A percentile compares a stretch with the other conserved stretches of the same genome.
Conservation (phyloP, 208 protist species). For the Naegleria lovaniensis region DNA sequence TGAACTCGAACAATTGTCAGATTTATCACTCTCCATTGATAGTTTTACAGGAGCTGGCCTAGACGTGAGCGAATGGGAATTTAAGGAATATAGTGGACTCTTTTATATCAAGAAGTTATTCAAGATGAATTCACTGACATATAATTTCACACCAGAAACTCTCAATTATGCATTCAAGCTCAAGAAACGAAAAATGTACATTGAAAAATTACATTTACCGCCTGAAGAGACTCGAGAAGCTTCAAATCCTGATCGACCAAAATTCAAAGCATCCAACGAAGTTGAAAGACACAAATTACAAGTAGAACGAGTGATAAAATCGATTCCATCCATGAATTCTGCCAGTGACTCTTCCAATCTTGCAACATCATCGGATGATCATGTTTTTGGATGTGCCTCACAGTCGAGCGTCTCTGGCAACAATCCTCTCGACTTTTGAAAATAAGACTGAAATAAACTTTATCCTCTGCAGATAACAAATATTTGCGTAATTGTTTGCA, state of each 20-base stretch:
- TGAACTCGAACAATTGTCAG: neutral
- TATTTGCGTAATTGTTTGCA: too few species aligned
- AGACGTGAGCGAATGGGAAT: neutral
- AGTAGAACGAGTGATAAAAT: neutral
- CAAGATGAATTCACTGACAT: slow-evolving; percentile 6
- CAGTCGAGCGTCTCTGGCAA: neutral
- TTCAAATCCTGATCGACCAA: neutral
- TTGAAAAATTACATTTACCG: slow-evolving; percentile 16
- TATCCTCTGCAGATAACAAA: too few species aligned
- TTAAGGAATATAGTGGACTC: slow-evolving; percentile 5
- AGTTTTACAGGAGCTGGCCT: neutral
- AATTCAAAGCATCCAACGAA: neutral
- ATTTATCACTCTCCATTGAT: neutral
- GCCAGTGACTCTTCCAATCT: neutral
- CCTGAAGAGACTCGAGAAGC: slow-evolving; percentile 10
- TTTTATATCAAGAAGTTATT: neutral
- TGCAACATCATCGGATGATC: neutral
- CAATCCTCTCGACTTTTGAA: neutral
- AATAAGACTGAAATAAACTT: too few species aligned
- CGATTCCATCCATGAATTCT: neutral
- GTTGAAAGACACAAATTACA: neutral
- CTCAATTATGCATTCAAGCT: slow-evolving; percentile 21
- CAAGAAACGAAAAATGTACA: slow-evolving; percentile 24
- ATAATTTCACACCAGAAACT: slow-evolving; percentile 8
- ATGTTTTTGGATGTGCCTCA: neutral